These are phyloP conservation scores for Candida krabiensis DNA, from an alignment of 805 yeast species.

Conservation along the genomic window DNA sequence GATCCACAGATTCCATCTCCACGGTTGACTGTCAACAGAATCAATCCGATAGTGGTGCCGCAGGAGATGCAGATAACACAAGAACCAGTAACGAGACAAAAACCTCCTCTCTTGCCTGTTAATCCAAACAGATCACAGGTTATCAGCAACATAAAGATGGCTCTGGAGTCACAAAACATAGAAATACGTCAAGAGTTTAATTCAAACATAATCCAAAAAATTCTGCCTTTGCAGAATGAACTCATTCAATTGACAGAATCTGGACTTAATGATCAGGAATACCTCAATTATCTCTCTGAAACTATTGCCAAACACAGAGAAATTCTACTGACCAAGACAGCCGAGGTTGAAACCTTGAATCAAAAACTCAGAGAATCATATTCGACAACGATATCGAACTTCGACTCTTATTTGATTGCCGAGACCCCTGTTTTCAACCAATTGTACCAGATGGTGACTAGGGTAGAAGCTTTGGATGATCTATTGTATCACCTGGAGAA, in stretches of 20 bases:
- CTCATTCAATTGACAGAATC: conserved; percentile 21
- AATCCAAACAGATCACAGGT: conserved; percentile 26
- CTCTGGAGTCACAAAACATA: conserved; percentile 6
- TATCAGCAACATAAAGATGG: conserved; percentile 8
- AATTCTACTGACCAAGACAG: conserved; percentile 17
- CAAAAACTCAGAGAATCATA: conserved; percentile 29
- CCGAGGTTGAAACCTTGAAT: conserved; percentile 10
- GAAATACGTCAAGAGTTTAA: conserved; percentile 13
- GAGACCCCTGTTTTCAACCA: conserved; percentile 59
- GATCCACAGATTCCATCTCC: conserved; percentile 11
- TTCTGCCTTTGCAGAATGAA: conserved; percentile 16
- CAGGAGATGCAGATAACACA: conserved; percentile 5
- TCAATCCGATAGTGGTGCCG: conserved; percentile 9
- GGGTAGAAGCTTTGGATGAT: conserved; percentile 72
- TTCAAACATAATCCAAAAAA: conserved; percentile 2
- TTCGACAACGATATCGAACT: conserved; percentile 27
- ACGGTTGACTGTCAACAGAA: conserved; percentile 3
- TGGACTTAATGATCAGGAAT: conserved; percentile 15
- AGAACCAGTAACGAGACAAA: neutral
- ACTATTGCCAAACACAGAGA: conserved; percentile 25
- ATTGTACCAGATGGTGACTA: conserved; percentile 60
- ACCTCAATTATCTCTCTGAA: conserved; percentile 14
- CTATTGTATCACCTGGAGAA: conserved; percentile 57
- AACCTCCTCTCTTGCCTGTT: conserved; percentile 30
- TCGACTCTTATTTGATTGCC: conserved; percentile 47